Base-by-base conservation (phyloP, 768 basidiomycete species). In the Termitomyces sp. region DNA sequence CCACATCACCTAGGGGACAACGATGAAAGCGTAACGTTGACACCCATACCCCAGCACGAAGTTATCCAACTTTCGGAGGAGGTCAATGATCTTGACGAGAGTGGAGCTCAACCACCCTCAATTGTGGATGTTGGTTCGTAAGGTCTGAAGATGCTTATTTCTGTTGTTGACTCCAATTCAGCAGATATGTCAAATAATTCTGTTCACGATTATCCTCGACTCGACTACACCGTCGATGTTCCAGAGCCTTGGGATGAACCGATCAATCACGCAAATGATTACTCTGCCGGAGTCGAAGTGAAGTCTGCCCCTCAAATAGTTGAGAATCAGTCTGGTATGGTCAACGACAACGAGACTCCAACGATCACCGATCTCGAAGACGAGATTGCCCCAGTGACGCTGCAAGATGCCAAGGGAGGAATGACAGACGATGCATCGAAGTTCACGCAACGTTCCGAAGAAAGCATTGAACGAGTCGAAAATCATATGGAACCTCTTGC, bases 221-320 rank as follows among this genome's bases (percentile, higher is more conserved):
- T 55, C 15, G 45, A 56, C 30, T 54, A 38, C n/a, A 58, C 60
- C 22, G 56, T 70, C 6, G 70, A 73, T 7, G 55, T 78, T 19
- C 58, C 62, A 19, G 76, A 78, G 60, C 69, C 69, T 28, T 78
- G 76, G 77, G 60, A 61, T 35, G 74, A 70, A 24, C 71, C 77
- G 5, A 64, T 63, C 26, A 69, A 64, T 6, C 74, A 71, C 43
- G 73, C 75, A 0, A 74, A 77, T 57, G 76, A 77, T 60, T 74
- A 69, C 55, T 76, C 74, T 55, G 69, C 75, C 5, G 78, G 76
- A 12, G 79, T 77, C 1, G 77, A 79, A 50, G 28, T 71, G 37
- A 55, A 57, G 17, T 47, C 58, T 30, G 26, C 46, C 14, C 46
- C 48, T 15, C 58, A 51, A 4, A 47, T 61, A 4, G 57, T 59